Evolutionary conservation across 2,329 filamentous ascomycete genomes (phyloP).

Genomic region (Colletotrichum falcatum): DNA sequence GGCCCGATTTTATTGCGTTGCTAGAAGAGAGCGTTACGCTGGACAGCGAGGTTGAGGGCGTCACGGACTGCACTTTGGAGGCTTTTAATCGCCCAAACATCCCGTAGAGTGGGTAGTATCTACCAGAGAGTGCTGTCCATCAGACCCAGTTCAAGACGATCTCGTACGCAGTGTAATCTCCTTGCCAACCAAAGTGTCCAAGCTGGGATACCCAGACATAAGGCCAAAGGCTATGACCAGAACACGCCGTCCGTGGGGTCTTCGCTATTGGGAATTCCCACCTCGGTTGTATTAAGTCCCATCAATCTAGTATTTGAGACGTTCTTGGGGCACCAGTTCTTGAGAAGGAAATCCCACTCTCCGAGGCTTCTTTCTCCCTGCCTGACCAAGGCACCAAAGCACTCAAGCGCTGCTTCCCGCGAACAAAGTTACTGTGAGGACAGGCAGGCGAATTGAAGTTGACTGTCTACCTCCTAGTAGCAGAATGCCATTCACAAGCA

Average conservation of each 20-base stretch:
- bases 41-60: not conserved
- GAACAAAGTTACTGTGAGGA: too few species aligned
- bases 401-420: too few species aligned
- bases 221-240: not conserved
- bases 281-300: not conserved
- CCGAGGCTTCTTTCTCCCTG: too few species aligned
- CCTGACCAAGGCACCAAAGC: too few species aligned
- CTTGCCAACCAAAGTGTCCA: not conserved
- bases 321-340: too few species aligned
- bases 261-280: not conserved
- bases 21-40: not conserved
- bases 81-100: not conserved
- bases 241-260: not conserved
- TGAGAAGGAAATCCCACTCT: too few species aligned
- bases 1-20: not conserved
- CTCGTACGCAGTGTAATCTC: not conserved
- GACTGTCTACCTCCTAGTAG: too few species aligned
- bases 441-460: too few species aligned
- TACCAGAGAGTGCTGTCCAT: not conserved
- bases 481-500: too few species aligned
- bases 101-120: not conserved
- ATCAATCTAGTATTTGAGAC: not conserved
- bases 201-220: not conserved
- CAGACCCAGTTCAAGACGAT: not conserved
- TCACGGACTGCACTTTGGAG: not conserved